Percentiles rank a stretch among this genome's conserved stretches.
Conservation (phyloP, 306 rosid genomes). For the Vigna nakashimae region DNA sequence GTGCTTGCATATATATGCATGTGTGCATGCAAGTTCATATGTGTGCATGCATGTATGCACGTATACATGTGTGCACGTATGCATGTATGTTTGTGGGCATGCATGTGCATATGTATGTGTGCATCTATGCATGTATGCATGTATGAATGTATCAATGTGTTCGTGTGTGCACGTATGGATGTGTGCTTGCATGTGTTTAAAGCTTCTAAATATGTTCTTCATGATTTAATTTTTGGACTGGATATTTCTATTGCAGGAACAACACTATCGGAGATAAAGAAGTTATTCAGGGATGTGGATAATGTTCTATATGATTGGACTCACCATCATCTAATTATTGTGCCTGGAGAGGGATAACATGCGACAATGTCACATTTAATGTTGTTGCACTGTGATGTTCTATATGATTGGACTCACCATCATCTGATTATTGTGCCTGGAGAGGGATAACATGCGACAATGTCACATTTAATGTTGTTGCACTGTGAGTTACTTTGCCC, state of each 20-base stretch:
- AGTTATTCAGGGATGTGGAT: slow-evolving; percentile 88
- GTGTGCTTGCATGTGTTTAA: too few species aligned
- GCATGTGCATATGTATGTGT: too few species aligned
- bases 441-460: slow-evolving; percentile 92
- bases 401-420: slow-evolving; percentile 89
- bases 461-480: slow-evolving; percentile 75
- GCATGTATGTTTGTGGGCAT: too few species aligned
- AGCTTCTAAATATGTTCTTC: slow-evolving; percentile 14
- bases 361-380: slow-evolving; percentile 87
- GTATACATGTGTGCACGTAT: too few species aligned
- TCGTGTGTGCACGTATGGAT: too few species aligned
- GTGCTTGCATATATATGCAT: too few species aligned
- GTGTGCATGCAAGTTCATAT: too few species aligned
- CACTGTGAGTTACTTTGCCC: slow-evolving; percentile 69
- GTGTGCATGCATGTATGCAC: too few species aligned
- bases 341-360: slow-evolving; percentile 87
- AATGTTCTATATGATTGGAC: slow-evolving; percentile 91
- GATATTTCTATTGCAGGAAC: slow-evolving; percentile 59
- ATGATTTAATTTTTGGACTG: slow-evolving; percentile 22
- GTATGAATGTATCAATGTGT: too few species aligned
- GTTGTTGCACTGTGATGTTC: slow-evolving; percentile 89
- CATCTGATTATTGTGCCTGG: slow-evolving; percentile 91
- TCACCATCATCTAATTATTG: slow-evolving; percentile 86
- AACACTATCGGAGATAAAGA: slow-evolving; percentile 86
- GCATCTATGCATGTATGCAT: too few species aligned